Conservation (phyloP, 805 yeast species). For the Candida nitratophila region DNA sequence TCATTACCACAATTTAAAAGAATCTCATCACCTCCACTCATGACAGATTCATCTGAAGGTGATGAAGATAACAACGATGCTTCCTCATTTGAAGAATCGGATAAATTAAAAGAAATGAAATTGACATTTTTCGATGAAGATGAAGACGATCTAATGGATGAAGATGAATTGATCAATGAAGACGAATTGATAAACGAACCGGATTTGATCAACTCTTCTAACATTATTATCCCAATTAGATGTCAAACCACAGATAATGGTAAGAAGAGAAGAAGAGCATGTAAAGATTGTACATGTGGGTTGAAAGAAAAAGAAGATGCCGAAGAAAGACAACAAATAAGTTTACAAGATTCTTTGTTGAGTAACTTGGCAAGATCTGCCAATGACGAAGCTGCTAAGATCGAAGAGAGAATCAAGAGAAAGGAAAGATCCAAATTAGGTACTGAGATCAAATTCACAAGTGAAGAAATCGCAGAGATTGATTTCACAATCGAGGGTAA, state of each 20-base stretch:
- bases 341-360: conserved; percentile 37
- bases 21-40: conserved; percentile 25
- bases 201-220: conserved; percentile 13
- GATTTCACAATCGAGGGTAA: conserved; percentile 97
- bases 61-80: conserved; percentile 32
- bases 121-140: conserved; percentile 46
- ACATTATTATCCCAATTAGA: conserved; percentile 49
- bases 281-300: conserved; percentile 98
- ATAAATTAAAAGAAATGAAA: conserved; percentile 37
- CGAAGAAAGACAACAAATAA: conserved; percentile 40
- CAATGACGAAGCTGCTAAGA: conserved; percentile 44
- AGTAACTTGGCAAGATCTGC: conserved; percentile 45
- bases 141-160: conserved; percentile 9
- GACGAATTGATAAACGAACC: conserved; percentile 39
- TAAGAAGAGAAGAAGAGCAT: conserved; percentile 76
- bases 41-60: conserved; percentile 39
- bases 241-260: conserved; percentile 35
- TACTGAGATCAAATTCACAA: conserved; percentile 41
- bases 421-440: conserved; percentile 16
- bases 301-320: conserved; percentile 79
- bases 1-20: conserved; percentile 5
- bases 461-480: conserved; percentile 76
- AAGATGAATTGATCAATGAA: conserved; percentile 41
- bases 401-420: conserved; percentile 39
- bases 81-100: conserved; percentile 33